Evolutionary conservation across 495 filamentous ascomycete species (phyloP).

Genomic region (Podospora fimiseda): DNA sequence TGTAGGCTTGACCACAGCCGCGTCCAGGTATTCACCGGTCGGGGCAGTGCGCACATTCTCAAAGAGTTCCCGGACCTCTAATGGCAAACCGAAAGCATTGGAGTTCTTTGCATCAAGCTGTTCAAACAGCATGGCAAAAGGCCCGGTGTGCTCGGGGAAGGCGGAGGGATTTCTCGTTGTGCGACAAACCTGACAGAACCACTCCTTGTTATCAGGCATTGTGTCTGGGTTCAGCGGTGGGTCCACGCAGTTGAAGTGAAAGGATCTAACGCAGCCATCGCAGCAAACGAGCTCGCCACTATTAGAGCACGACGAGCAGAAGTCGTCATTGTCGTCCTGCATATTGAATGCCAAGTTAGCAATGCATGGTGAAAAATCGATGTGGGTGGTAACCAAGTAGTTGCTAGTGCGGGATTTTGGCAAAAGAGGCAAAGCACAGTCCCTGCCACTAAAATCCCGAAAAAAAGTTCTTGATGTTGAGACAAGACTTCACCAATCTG

Average conservation of each 20-base stretch:
- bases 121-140: slow-evolving; percentile 55
- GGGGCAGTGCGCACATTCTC: slow-evolving; percentile 63
- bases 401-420: slow-evolving; percentile 30
- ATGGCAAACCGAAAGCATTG: slow-evolving; percentile 66
- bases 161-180: slow-evolving; percentile 28
- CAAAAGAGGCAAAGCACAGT: slow-evolving; percentile 21
- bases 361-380: slow-evolving; percentile 4
- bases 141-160: slow-evolving; percentile 32
- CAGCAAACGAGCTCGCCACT: slow-evolving; percentile 86
- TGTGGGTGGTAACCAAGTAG: background rate
- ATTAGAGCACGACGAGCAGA: slow-evolving; percentile 73
- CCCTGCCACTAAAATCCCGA: slow-evolving; percentile 19
- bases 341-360: slow-evolving; percentile 18
- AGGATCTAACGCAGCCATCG: slow-evolving; percentile 79
- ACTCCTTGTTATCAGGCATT: slow-evolving; percentile 56
- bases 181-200: slow-evolving; percentile 75
- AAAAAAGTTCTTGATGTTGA: background rate
- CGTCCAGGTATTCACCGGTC: slow-evolving; percentile 75
- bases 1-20: slow-evolving; percentile 31
- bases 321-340: slow-evolving; percentile 79
- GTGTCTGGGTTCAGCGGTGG: slow-evolving; percentile 63
- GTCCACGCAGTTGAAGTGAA: slow-evolving; percentile 79
- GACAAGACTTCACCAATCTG: background rate
- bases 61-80: slow-evolving; percentile 62
- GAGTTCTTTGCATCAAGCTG: slow-evolving; percentile 59